Conservation (phyloP, 371 early-diverging fungal genomes). For the Rhizopus delemar region DNA sequence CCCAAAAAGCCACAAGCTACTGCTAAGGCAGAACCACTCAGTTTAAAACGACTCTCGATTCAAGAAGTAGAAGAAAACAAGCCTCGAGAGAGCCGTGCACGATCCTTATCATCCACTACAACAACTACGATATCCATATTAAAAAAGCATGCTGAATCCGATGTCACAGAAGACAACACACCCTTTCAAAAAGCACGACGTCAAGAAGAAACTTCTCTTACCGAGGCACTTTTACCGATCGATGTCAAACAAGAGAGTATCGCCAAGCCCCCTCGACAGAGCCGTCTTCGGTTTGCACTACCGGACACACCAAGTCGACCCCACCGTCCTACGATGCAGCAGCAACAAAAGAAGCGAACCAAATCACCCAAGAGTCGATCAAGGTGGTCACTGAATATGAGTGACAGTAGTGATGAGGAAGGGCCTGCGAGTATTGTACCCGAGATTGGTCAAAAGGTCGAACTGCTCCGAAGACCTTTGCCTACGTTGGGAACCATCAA, state of each 20-base stretch:
- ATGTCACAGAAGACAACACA: background rate
- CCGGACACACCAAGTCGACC: constrained; percentile 22
- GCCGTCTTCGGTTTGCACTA: constrained; percentile 18
- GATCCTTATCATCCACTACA: constrained; percentile 19
- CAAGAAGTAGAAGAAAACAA: background rate
- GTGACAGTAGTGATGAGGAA: constrained; percentile 29
- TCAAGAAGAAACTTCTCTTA: background rate
- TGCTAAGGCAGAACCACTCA: background rate
- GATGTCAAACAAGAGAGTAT: constrained; percentile 3
- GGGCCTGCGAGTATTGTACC: constrained; percentile 27
- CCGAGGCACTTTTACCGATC: constrained; percentile 17
- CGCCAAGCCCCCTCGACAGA: constrained; percentile 6
- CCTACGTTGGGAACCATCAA: constrained; percentile 46
- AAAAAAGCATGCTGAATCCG: background rate
- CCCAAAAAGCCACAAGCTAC: constrained; percentile 8
- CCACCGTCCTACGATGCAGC: constrained; percentile 3
- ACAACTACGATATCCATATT: background rate
- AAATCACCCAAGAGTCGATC: constrained; percentile 23
- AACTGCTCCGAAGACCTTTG: constrained; percentile 41
- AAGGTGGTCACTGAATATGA: constrained; percentile 28
- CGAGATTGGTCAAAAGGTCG: constrained; percentile 41
- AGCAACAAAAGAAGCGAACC: constrained; percentile 16
- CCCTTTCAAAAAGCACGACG: background rate
- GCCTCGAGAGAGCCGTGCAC: constrained; percentile 1
- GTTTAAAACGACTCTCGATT: constrained; percentile 5